Base-by-base conservation (phyloP, 768 basidiomycete genomes). In the Obba rivulosa region DNA sequence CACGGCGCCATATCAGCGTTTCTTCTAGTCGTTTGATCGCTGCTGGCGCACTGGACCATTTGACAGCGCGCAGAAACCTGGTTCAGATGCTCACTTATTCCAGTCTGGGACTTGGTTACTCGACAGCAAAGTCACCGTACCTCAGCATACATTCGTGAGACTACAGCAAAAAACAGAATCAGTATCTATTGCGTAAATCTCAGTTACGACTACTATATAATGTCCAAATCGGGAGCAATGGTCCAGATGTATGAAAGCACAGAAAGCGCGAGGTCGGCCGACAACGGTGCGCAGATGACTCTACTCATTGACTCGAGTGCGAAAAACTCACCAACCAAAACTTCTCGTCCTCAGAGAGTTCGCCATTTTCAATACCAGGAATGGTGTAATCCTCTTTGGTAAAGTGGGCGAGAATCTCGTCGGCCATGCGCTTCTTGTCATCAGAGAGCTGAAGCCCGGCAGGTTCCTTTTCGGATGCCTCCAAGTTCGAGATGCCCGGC, bases 1-100 rank as follows among this genome's bases (percentile, higher is more conserved):
- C 87, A 28, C 90, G 75, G 43, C 91, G 70, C 92, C 92, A 93
- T 51, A 72, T 77, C 25, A 88, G 69, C 1, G 91, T 90, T 18
- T 64, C 75, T 60, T 92, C 86, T 2, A 91, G 64, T 13, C 89
- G 74, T 34, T 74, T 69, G 46, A 90, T 83, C 3, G 80, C 77
- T 22, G 62, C 66, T n/a, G 70, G 60, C 7, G 69, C 63, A 16
- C 66, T 62, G 48, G 78, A 76, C 83, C 88, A 89, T 54, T 91
- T 92, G 0, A 79, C 73, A 2, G 91, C 91, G 37, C 89, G 81
- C 34, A 89, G 66, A 63, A 83, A 92, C 50, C 87, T 83, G 59
- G 31, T 10, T 24, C 22, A 34, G 16, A 34, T 42, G 28, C 28
- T 31, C 28, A 31, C 5, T 43, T 13, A 13, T 31, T 31, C 28